These are phyloP conservation scores for Moesziomyces aphidis DNA, from an alignment of 1,284 basidiomycete genomes.

Conservation along the genomic window DNA sequence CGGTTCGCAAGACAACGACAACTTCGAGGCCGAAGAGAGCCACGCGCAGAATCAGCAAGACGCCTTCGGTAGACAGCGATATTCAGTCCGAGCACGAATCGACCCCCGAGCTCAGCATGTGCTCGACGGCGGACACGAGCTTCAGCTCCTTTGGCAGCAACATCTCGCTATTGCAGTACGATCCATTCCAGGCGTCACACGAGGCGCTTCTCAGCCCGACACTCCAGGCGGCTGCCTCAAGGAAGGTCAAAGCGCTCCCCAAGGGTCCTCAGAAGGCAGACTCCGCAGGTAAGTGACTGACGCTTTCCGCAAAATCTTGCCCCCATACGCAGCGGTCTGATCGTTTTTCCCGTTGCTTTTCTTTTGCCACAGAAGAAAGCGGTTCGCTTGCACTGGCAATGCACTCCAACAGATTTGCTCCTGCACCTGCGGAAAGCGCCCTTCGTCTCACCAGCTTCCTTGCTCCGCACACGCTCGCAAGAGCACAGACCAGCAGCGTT, in stretches of 20 bases:
- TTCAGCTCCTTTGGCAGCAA: constrained; percentile 21
- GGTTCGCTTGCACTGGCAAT: neutral
- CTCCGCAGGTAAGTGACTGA: constrained; percentile 9
- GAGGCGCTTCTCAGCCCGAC: constrained; percentile 19
- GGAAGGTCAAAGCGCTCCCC: constrained; percentile 31
- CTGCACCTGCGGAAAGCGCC: no score
- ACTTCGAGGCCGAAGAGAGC: constrained; percentile 11
- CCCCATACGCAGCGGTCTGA: neutral
- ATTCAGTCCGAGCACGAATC: constrained; percentile 9
- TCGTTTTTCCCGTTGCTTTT: neutral
- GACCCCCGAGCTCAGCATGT: constrained; percentile 39
- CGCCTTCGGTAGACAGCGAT: constrained; percentile 10
- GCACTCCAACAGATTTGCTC: no score
- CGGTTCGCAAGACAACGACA: constrained; percentile 14
- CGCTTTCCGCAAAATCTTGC: neutral
- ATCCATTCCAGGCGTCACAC: constrained; percentile 12
- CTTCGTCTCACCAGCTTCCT: neutral
- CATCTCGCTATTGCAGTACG: constrained; percentile 18
- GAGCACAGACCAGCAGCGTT: constrained; percentile 12
- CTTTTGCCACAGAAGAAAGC: neutral
- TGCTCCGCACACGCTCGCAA: constrained; percentile 1
- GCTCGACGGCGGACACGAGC: constrained; percentile 33
- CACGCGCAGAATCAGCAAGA: constrained; percentile 17
- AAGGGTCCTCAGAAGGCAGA: constrained; percentile 19
- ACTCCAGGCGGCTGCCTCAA: constrained; percentile 10